Base-by-base conservation (phyloP, 805 yeast genomes). In the Cyberlindnera petersonii region DNA sequence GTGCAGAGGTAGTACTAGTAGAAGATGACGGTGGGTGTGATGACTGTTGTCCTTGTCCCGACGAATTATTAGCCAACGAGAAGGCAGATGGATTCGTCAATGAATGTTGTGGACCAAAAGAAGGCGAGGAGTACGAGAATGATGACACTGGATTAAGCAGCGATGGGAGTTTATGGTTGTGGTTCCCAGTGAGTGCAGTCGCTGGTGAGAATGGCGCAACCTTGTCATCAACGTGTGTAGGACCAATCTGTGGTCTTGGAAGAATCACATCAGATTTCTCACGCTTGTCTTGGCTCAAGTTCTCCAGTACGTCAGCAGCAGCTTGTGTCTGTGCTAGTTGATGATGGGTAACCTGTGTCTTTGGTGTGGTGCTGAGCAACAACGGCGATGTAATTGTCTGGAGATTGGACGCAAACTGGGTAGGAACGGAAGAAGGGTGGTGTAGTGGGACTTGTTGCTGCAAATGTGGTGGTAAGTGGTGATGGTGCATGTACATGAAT, bases 401-500 rank as follows among this genome's bases (percentile, higher is more conserved):
- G 36, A 80, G 59, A 30, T 79, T 79, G 0, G 82, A 77, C 22
- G 82, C 84, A 66, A 77, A 80, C 51, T 78, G 84, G 2, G 84
- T 74, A 13, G 86, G 86, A 2, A 84, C 78, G 1, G 83, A 77
- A 4, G 77, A 66, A 6, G 86, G 86, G 53, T 78, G 79, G 57
- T 79, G 54, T 6, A 53, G 23, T 13, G 58, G 58, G 2, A 53
- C 58, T 17, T 53, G 56, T n/a, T 51, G 55, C 22, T 50, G 55
- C n/a, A 48, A 18, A 26, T 50, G 58, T 20, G 46, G 55, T 14
- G 55, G 56, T 10, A 81, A 29, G 23, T 50, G 58, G 19, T 39
- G 58, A 21, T 50, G 58, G 18, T 39, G 46, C 33, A 30, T 41
- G 46, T 14, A 48, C 52, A 39, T 35, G 43, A 24, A 52, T 26